Base-by-base conservation (phyloP, 2,329 filamentous ascomycete species). In the Cercospora nicotianae region DNA sequence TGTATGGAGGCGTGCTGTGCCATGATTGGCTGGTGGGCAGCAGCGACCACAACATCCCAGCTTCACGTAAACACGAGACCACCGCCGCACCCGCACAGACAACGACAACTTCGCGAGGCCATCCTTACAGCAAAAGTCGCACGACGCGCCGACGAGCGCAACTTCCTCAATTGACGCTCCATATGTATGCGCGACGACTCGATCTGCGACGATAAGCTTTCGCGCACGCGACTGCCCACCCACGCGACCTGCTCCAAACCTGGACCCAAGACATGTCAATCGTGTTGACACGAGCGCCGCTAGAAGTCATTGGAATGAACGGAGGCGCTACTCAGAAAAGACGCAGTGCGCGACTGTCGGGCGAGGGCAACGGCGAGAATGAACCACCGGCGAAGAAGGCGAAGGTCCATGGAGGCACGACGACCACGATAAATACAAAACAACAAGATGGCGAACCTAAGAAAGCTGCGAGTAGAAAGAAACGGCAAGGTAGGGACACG, bases 261-360 rank as follows among this genome's bases (percentile, higher is more conserved):
- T 64, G 67, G 26, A 31, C 30, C 31, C 60, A 65, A 67, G 72
- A 71, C 66, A 80, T 80, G 78, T 80, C 78, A 67, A 75, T 78
- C 64, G 72, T 79, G 67, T 70, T 80, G 70, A 69, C 77, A 71
- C 79, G 80, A 69, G 76, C 77, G 65, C 83, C 83, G 67, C 75
- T 84, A 69, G 79, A 82, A 78, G 74, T 77, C 33, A 79, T 84
- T 71, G 80, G 78, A 70, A 85, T 84, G 83, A 78, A 80, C 72
- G 81, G 82, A 68, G 77, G 80, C 72, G 82, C 83, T 63, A 77
- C 79, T 58, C 79, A 79, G 75, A 82, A 83, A 78, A 78, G 83
- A 74, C 77, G 81, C 73, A 84, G 82, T 72, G 81, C 80, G 72
- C 79, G 81, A 63, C 77, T 80, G 64, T 77, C 74, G 64, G 69